A percentile compares a stretch with the other conserved stretches of the same genome.
These are phyloP conservation scores for Carex kokanica DNA, from an alignment of 176 grass and related monocot genomes.

Conservation along the genomic window DNA sequence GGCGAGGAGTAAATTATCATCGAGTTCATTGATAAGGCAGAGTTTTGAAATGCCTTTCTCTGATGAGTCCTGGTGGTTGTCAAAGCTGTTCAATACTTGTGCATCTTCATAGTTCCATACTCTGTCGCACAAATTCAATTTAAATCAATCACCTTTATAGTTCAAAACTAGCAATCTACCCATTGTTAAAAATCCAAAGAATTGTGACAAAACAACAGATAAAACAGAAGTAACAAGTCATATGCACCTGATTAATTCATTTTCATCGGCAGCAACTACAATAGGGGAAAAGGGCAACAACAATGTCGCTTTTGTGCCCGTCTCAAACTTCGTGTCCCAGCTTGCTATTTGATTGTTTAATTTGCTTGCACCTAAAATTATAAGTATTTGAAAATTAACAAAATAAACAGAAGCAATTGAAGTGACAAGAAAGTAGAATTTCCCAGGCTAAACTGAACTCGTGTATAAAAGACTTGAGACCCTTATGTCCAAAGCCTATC, in stretches of 20 bases:
- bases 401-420: neutral
- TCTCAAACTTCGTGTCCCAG: conserved; percentile 91
- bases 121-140: conserved; percentile 37
- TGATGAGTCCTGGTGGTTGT: conserved; percentile 65
- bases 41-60: conserved; percentile 90
- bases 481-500: neutral
- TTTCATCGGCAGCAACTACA: conserved; percentile 91
- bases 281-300: conserved; percentile 82
- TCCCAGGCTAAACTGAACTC: neutral
- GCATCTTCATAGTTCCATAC: conserved; percentile 92
- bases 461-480: neutral
- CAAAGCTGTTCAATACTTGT: conserved; percentile 61
- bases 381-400: conserved; percentile 8
- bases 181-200: neutral
- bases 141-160: neutral
- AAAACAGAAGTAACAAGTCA: neutral
- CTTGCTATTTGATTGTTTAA: conserved; percentile 92
- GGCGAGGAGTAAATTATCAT: conserved; percentile 93
- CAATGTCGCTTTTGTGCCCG: conserved; percentile 70
- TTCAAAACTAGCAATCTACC: neutral
- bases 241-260: conserved; percentile 74
- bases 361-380: conserved; percentile 62
- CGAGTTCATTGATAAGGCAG: conserved; percentile 89
- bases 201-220: neutral
- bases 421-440: neutral